Evolutionary conservation across 1,284 basidiomycete species (phyloP).

Genomic region (Sanguinoderma infundibulare): DNA sequence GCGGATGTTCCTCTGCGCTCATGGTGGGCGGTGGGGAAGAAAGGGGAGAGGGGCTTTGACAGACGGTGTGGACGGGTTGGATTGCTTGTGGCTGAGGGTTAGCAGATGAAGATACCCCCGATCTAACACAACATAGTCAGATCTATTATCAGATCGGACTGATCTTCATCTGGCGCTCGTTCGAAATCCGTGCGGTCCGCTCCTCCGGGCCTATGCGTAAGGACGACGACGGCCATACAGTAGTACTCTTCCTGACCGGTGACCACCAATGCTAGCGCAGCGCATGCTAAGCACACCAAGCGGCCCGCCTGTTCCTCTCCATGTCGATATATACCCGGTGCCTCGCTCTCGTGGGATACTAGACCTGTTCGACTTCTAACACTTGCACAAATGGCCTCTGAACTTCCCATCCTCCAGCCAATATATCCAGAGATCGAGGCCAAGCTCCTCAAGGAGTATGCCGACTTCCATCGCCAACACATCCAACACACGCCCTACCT

Average conservation of each 20-base stretch:
- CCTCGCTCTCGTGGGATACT: too few species aligned
- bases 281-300: neutral
- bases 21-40: slow-evolving; percentile 19
- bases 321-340: neutral
- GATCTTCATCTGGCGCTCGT: slow-evolving; percentile 15
- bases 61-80: neutral
- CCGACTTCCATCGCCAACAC: slow-evolving; percentile 60
- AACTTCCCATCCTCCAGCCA: slow-evolving; percentile 44
- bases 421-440: slow-evolving; percentile 61
- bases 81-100: neutral
- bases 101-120: slow-evolving; percentile 1
- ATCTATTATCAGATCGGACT: slow-evolving; percentile 24
- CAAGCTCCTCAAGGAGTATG: slow-evolving; percentile 66
- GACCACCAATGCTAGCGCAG: too few species aligned
- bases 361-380: neutral
- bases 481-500: slow-evolving; percentile 48
- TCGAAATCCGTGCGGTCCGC: neutral
- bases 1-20: slow-evolving; percentile 22
- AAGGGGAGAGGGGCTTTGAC: neutral
- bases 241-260: too few species aligned
- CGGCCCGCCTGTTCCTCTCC: neutral
- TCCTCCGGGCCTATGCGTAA: neutral
- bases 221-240: too few species aligned
- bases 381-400: slow-evolving; percentile 28
- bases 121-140: neutral